Percentiles rank a stretch among this genome's conserved stretches.
Conservation (phyloP, 202 grass and related monocot genomes). For the Setaria viridis region DNA sequence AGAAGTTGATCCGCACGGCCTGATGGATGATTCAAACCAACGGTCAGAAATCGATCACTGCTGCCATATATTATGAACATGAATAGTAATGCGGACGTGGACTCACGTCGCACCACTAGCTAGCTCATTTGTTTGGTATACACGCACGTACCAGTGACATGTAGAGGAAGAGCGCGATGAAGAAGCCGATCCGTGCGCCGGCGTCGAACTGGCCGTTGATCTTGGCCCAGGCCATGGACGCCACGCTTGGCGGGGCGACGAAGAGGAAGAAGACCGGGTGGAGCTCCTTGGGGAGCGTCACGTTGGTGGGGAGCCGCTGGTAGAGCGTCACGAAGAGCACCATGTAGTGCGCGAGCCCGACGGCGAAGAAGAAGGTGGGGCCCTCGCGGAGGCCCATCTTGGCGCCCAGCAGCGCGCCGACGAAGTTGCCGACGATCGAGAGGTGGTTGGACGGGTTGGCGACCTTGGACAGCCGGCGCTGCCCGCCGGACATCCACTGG, state of each 20-base stretch:
- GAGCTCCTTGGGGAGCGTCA: conserved; percentile 85
- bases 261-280: conserved; percentile 98
- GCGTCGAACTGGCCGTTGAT: conserved; percentile 72
- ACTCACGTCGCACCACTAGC: not conserved
- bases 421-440: conserved; percentile 90
- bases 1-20: conserved; percentile 90
- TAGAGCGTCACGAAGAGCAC: conserved; percentile 96
- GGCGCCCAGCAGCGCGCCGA: conserved; percentile 82
- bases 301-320: conserved; percentile 85
- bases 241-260: conserved; percentile 81
- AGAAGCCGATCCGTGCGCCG: conserved; percentile 75
- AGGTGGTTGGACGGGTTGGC: conserved; percentile 92
- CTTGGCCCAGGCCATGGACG: conserved; percentile 90
- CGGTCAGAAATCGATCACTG: not conserved
- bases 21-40: conserved; percentile 3
- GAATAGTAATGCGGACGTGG: not conserved
- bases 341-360: conserved; percentile 87
- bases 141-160: conserved; percentile 67
- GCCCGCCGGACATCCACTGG: conserved; percentile 88
- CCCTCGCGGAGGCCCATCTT: conserved; percentile 85
- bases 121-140: no score
- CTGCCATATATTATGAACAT: no score
- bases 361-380: conserved; percentile 83
- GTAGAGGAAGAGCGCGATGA: conserved; percentile 89
- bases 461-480: conserved; percentile 80